Evolutionary conservation across 2,329 filamentous ascomycete genomes (phyloP), one percentile per base, ranked within the genome.

Genomic region (Tolypocladium tropicale): DNA sequence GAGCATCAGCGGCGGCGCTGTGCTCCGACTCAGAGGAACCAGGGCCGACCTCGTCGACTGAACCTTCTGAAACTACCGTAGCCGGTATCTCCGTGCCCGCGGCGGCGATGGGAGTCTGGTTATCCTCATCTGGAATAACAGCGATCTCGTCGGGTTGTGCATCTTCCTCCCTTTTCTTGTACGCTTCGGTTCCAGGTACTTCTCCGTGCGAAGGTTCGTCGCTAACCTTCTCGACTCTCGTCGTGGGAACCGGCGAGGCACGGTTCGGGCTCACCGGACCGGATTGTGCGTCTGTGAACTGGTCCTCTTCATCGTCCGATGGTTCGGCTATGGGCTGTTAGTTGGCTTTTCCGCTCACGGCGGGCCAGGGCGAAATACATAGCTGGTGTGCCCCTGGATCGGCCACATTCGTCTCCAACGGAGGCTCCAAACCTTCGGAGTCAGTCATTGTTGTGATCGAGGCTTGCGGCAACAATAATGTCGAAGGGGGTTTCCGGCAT

Each of bases 281-380:
- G 36, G 82, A 84, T 55, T 80, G 80, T 36, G 84, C 84, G 67
- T 88, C 84, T 53, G 81, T 86, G 69, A 85, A 88, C 70, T 87
- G 84, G 62, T 88, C 84, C 10, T 50, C 46, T 50, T 87, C 84
- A 32, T 82, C 85, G 59, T 86, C 84, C 52, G 83, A 85, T 33
- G 74, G 75, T 58, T 80, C 79, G 71, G 68, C 69, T 69, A 48
- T 37, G 25, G 28, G 34, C 54, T 53, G 62, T 72, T 60, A 72
- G 67, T 56, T 59, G 49, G 28, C 18, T 32, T 33, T 21, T 12
- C 23, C 48, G 30, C 46, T 18, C 55, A 30, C 43, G 56, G 32
- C 51, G 39, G 53, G 51, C 23, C 14, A 43, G 48, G 33, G 53
- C 43, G 51, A 60, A 61, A 36, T 67, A 85, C 83, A 78, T 58